Evolutionary conservation across 768 basidiomycete genomes (phyloP).

Genomic region (Trichaptum fuscoviolaceum): DNA sequence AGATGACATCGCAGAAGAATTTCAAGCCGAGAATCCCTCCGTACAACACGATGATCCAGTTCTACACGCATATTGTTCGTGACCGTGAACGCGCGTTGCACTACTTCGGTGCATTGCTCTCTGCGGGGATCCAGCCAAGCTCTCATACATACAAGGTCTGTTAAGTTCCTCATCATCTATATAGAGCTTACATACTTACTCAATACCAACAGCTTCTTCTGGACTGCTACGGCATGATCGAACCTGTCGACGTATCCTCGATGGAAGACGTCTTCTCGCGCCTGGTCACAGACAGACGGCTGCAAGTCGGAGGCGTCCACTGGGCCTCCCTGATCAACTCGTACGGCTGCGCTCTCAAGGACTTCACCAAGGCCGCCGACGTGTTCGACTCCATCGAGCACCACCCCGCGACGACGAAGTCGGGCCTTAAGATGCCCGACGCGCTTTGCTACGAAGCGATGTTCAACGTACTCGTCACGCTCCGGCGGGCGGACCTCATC

Average conservation of each 20-base stretch:
- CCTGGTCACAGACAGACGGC: slow-evolving; percentile 42
- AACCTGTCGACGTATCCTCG: slow-evolving; percentile 66
- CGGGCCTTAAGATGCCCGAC: slow-evolving; percentile 48
- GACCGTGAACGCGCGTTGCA: slow-evolving; percentile 70
- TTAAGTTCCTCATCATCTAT: neutral
- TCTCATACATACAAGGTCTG: slow-evolving; percentile 91
- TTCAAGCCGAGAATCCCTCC: slow-evolving; percentile 91
- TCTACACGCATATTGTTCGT: slow-evolving; percentile 88
- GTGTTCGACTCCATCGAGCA: slow-evolving; percentile 71
- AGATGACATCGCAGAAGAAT: slow-evolving; percentile 69
- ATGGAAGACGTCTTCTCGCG: slow-evolving; percentile 69
- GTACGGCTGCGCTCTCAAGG: slow-evolving; percentile 72
- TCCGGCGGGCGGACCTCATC: slow-evolving; percentile 74
- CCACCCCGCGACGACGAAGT: slow-evolving; percentile 38
- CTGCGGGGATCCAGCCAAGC: slow-evolving; percentile 63
- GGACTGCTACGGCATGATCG: slow-evolving; percentile 82
- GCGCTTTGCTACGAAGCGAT: slow-evolving; percentile 87
- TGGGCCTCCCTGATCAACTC: slow-evolving; percentile 88
- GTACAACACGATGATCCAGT: slow-evolving; percentile 99
- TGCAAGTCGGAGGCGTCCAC: slow-evolving; percentile 54
- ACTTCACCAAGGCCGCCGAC: slow-evolving; percentile 70
- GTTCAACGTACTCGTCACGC: slow-evolving; percentile 78
- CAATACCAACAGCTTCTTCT: slow-evolving; percentile 59
- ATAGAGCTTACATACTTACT: slow-evolving; percentile 9
- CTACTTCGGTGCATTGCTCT: slow-evolving; percentile 65